These are phyloP conservation scores for Thalassiosira hispida DNA, from an alignment of 352 stramenopile species.

Conservation along the genomic window DNA sequence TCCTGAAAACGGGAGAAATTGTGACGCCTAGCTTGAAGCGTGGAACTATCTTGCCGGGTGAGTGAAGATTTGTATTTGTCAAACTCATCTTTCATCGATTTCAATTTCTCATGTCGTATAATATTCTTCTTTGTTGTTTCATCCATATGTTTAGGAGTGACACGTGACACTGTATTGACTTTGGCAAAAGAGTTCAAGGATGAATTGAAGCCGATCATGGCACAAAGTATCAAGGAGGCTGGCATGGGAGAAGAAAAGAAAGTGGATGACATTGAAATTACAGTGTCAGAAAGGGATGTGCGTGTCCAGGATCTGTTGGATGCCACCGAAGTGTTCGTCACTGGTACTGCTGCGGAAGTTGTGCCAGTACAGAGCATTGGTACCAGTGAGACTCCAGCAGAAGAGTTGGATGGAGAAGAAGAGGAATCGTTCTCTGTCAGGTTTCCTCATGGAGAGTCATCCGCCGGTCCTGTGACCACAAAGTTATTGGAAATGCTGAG, in stretches of 20 bases:
- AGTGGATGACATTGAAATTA: slow-evolving; percentile 47
- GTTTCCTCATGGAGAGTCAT: slow-evolving; percentile 65
- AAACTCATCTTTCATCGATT: background rate
- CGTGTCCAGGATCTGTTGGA: slow-evolving; percentile 70
- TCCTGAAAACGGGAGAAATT: slow-evolving; percentile 80
- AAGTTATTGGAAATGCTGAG: slow-evolving; percentile 72
- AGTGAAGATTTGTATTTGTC: background rate
- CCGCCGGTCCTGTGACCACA: slow-evolving; percentile 69
- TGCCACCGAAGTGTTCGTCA: slow-evolving; percentile 77
- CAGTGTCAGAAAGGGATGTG: slow-evolving; percentile 73
- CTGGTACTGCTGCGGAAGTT: slow-evolving; percentile 79
- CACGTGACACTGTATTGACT: slow-evolving; percentile 70
- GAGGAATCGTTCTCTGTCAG: slow-evolving; percentile 56
- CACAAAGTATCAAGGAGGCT: slow-evolving; percentile 49
- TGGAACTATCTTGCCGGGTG: slow-evolving; percentile 76
- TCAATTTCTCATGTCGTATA: background rate
- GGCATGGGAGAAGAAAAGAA: slow-evolving; percentile 15
- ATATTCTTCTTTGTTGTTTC: background rate
- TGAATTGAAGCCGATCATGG: slow-evolving; percentile 69
- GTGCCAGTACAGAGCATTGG: slow-evolving; percentile 72
- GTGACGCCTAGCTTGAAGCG: slow-evolving; percentile 75
- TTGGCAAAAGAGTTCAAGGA: slow-evolving; percentile 70
- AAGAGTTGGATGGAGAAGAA: slow-evolving; percentile 49
- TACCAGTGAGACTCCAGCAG: slow-evolving; percentile 48
- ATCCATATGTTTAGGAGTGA: slow-evolving; percentile 43